These are phyloP conservation scores for Fulvia fulva DNA, from an alignment of 2,329 filamentous ascomycete species.

Conservation along the genomic window DNA sequence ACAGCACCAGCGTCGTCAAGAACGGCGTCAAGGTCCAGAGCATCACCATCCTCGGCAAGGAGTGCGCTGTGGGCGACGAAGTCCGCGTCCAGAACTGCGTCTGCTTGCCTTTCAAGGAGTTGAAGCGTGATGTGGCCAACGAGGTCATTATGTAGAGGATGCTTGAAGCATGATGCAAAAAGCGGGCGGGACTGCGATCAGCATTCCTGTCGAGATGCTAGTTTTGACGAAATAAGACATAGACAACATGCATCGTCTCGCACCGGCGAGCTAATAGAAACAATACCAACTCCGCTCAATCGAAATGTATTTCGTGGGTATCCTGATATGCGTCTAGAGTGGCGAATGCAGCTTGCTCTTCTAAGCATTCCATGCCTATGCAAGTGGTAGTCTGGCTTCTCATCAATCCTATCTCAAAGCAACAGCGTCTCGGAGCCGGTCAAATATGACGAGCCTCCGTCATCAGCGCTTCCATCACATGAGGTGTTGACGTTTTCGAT, in stretches of 20 bases:
- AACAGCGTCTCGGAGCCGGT: background rate
- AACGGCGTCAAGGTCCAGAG: slow-evolving; percentile 98
- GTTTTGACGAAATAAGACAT: background rate
- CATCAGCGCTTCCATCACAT: background rate
- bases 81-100: slow-evolving; percentile 96
- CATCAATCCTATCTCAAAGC: background rate
- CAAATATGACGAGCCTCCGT: background rate
- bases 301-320: background rate
- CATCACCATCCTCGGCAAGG: slow-evolving; percentile 95
- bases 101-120: slow-evolving; percentile 94
- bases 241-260: background rate
- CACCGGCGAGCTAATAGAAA: background rate
- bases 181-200: background rate
- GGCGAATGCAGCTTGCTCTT: background rate
- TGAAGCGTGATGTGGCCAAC: slow-evolving; percentile 88
- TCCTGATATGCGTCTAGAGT: background rate
- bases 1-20: slow-evolving; percentile 92
- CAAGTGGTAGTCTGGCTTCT: too few species aligned
- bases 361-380: background rate
- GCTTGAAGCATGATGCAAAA: background rate
- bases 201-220: background rate
- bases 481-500: background rate
- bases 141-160: slow-evolving; percentile 77
- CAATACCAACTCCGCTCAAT: background rate
- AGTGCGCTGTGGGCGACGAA: slow-evolving; percentile 90